A percentile compares a stretch with the other conserved stretches of the same genome.
These are phyloP conservation scores for Zymoseptoria tritici DNA, from an alignment of 2,329 filamentous ascomycete genomes.

Conservation along the genomic window DNA sequence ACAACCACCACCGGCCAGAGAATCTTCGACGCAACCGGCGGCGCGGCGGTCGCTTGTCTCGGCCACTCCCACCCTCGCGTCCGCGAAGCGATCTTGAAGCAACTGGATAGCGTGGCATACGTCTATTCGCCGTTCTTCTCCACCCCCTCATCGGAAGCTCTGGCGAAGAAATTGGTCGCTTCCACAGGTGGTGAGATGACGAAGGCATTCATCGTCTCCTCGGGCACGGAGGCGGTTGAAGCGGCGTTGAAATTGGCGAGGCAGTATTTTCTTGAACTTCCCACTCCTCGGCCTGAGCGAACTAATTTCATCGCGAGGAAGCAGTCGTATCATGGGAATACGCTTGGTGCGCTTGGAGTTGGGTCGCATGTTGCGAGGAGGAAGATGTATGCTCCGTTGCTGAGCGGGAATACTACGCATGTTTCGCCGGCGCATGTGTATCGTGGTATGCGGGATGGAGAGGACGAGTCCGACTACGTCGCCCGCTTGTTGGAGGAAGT, in stretches of 20 bases:
- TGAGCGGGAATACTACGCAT: conserved; percentile 23
- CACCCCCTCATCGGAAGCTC: conserved; percentile 44
- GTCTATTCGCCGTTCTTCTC: conserved; percentile 52
- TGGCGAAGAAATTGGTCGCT: conserved; percentile 41
- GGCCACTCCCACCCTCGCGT: conserved; percentile 49
- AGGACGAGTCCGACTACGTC: conserved; percentile 38
- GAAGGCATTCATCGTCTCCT: conserved; percentile 49
- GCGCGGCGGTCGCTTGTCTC: conserved; percentile 62
- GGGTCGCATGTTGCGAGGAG: conserved; percentile 31
- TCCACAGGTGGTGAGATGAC: conserved; percentile 45
- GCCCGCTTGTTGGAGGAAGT: conserved; percentile 38
- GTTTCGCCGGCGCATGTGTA: conserved; percentile 31
- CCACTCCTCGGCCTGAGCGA: conserved; percentile 36
- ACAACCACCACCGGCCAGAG: conserved; percentile 44
- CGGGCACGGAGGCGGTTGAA: conserved; percentile 40
- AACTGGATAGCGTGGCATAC: conserved; percentile 53
- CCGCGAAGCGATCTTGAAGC: conserved; percentile 49
- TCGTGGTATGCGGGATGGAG: conserved; percentile 26
- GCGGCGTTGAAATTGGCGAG: conserved; percentile 43
- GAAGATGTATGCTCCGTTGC: conserved; percentile 29
- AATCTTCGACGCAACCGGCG: conserved; percentile 64
- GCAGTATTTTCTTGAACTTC: conserved; percentile 42
- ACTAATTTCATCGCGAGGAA: conserved; percentile 39
- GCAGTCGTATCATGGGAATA: conserved; percentile 47
- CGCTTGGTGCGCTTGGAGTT: conserved; percentile 40